Evolutionary conservation across 2,329 filamentous ascomycete species (phyloP).

Genomic region (Aspergillus piperis): DNA sequence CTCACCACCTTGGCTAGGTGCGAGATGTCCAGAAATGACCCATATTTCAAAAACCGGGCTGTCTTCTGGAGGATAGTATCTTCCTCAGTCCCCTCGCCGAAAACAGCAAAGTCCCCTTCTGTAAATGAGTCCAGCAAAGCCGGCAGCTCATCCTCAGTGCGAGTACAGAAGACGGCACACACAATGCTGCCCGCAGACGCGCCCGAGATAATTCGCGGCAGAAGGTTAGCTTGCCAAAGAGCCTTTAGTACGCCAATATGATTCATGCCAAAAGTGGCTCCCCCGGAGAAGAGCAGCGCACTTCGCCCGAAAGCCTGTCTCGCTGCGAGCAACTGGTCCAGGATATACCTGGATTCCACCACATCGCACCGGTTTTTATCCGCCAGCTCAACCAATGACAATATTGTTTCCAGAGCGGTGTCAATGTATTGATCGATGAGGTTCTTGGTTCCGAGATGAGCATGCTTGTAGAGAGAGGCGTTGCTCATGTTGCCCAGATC

Average conservation of each 20-base stretch:
- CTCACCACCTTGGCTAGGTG: constrained; percentile 82
- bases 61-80: constrained; percentile 70
- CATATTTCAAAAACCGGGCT: constrained; percentile 74
- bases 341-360: constrained; percentile 60
- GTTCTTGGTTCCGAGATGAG: constrained; percentile 81
- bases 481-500: constrained; percentile 86
- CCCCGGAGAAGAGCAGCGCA: constrained; percentile 78
- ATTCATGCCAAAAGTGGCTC: constrained; percentile 88
- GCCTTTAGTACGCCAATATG: constrained; percentile 86
- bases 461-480: constrained; percentile 77
- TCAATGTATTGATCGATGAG: constrained; percentile 86
- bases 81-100: constrained; percentile 62
- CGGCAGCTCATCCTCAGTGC: constrained; percentile 76
- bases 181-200: constrained; percentile 88
- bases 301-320: constrained; percentile 83
- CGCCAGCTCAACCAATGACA: constrained; percentile 66
- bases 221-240: constrained; percentile 70
- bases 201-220: constrained; percentile 84
- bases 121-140: constrained; percentile 69
- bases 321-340: constrained; percentile 70
- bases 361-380: constrained; percentile 53
- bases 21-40: constrained; percentile 80
- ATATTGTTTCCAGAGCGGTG: constrained; percentile 73
- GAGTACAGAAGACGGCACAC: constrained; percentile 74
- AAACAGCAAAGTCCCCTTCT: constrained; percentile 78